A percentile compares a stretch with the other conserved stretches of the same genome.
Conservation (phyloP, 164 flowering plant genomes). For the Vitis vinifera region ASM3070453v1 NC_081819.1:23420501-23421000, state of each 20-base stretch:
- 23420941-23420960: too few relatives aligned
- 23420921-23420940: not conserved
- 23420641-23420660: not conserved
- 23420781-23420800: constrained; percentile 43
- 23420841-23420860: not conserved
- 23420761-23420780: constrained; percentile 54
- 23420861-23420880: too few relatives aligned
- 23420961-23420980: too few relatives aligned
- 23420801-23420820: constrained; percentile 28
- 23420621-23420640: not conserved
- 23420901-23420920: not conserved
- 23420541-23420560: too few relatives aligned
- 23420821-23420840: constrained; percentile 42
- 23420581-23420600: not conserved
- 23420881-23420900: not conserved
- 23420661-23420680: not conserved
- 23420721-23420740: constrained; percentile 96
- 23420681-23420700: constrained; percentile 65
- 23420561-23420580: too few relatives aligned
- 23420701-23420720: constrained; percentile 99
- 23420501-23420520: too few relatives aligned
- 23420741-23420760: constrained; percentile 87
- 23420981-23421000: too few relatives aligned
- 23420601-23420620: not conserved
- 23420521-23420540: too few relatives aligned